Percentiles rank a stretch among this genome's conserved stretches.
Conservation (phyloP, 1,139 yeast species). For the Lodderomyces pseudojiufengensis region DNA sequence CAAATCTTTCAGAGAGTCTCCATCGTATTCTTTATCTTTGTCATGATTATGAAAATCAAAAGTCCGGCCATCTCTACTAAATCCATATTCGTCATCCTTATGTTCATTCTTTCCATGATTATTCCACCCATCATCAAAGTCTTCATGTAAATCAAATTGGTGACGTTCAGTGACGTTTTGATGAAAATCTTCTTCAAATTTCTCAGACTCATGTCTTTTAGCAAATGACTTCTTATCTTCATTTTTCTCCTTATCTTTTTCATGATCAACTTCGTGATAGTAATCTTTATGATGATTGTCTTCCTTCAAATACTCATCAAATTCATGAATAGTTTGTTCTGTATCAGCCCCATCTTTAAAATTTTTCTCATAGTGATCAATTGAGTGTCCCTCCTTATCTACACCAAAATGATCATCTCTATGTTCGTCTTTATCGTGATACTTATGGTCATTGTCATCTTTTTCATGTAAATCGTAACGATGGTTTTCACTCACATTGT, state of each 20-base stretch:
- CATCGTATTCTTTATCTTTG: conserved; percentile 1
- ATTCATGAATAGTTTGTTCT: background rate
- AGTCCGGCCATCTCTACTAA: background rate
- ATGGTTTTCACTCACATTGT: conserved; percentile 1
- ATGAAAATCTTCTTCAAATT: conserved; percentile 1
- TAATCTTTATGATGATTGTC: conserved; percentile 1
- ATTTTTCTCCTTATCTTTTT: background rate
- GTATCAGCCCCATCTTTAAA: background rate
- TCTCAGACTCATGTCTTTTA: conserved; percentile 1
- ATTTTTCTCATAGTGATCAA: conserved; percentile 3
- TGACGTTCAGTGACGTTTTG: conserved; percentile 2
- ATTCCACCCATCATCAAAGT: background rate
- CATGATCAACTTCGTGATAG: background rate
- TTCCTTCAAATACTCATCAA: background rate
- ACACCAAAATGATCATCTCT: background rate
- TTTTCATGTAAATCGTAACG: background rate
- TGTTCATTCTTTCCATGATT: background rate
- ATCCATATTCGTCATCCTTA: background rate
- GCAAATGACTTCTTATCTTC: no score
- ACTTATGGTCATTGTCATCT: background rate
- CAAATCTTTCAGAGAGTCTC: conserved; percentile 1
- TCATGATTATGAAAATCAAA: background rate
- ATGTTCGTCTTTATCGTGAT: background rate
- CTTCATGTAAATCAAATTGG: background rate
- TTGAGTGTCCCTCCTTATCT: background rate